Percentiles rank a stretch among this genome's conserved stretches.
These are phyloP conservation scores for Rhipidocladum racemiflorum DNA, from an alignment of 176 grass and related monocot species.

Conservation along the genomic window DNA sequence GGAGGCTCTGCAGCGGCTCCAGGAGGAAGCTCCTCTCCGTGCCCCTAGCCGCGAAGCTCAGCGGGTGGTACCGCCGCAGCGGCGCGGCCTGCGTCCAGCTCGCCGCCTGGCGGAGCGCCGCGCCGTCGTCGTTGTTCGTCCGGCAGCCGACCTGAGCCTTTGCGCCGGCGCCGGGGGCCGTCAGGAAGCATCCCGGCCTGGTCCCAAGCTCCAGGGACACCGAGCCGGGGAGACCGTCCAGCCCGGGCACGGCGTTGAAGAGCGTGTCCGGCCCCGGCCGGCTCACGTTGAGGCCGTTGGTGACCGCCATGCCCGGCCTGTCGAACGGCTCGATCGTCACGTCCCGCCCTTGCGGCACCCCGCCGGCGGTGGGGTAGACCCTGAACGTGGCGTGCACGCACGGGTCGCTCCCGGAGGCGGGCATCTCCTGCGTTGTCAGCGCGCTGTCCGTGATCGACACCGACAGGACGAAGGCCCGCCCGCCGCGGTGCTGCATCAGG, in stretches of 20 bases:
- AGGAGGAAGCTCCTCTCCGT: constrained; percentile 61
- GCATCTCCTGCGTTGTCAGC: constrained; percentile 51
- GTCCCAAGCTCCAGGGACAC: constrained; percentile 60
- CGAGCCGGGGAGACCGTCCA: constrained; percentile 47
- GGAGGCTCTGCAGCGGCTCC: constrained; percentile 69
- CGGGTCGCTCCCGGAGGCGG: constrained; percentile 41
- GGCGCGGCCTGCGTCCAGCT: constrained; percentile 49
- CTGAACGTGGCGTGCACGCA: constrained; percentile 69
- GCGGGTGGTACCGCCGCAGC: constrained; percentile 46
- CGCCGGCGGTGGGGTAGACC: background rate
- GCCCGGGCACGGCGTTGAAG: constrained; percentile 50
- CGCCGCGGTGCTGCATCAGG: constrained; percentile 56
- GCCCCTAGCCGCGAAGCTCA: constrained; percentile 67
- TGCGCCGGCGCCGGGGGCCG: background rate
- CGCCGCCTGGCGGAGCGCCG: constrained; percentile 43
- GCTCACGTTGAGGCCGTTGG: constrained; percentile 28
- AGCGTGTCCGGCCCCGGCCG: background rate
- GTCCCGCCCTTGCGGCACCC: background rate
- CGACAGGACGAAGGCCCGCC: constrained; percentile 39
- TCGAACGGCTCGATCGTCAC: constrained; percentile 71
- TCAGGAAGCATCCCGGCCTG: constrained; percentile 58
- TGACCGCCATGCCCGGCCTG: constrained; percentile 60
- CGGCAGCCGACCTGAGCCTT: constrained; percentile 36
- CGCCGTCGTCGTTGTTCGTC: background rate
- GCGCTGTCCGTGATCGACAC: constrained; percentile 52